These are phyloP conservation scores for Aspergillus brasiliensis DNA, from an alignment of 2,329 filamentous ascomycete species.

Conservation along the genomic window DNA sequence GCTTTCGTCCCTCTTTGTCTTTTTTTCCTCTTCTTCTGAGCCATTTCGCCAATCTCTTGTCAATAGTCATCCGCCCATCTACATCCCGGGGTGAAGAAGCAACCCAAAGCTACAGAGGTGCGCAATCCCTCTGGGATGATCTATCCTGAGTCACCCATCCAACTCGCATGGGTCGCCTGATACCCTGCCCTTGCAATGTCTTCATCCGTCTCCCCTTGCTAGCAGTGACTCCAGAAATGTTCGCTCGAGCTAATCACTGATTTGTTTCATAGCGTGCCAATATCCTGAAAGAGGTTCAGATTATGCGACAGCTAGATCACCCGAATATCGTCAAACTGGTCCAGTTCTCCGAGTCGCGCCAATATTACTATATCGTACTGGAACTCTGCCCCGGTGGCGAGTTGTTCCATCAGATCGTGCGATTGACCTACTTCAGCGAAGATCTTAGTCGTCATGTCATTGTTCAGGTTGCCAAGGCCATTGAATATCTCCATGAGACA, in stretches of 20 bases:
- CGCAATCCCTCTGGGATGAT: constrained; percentile 46
- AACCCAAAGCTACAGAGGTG: constrained; percentile 97
- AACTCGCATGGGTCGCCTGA: neutral
- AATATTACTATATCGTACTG: constrained; percentile 97
- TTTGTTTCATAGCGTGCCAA: constrained; percentile 74
- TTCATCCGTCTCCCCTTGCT: neutral
- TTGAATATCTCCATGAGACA: constrained; percentile 92
- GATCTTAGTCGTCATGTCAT: constrained; percentile 94
- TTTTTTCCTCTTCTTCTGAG: constrained; percentile 30
- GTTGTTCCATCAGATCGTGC: constrained; percentile 97
- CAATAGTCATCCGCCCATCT: constrained; percentile 84
- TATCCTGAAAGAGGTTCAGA: constrained; percentile 97
- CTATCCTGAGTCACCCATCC: neutral
- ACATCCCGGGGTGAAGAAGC: constrained; percentile 95
- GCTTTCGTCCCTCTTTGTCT: constrained; percentile 21
- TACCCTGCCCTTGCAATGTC: constrained; percentile 12
- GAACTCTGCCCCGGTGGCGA: constrained; percentile 95
- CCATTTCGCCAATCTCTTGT: constrained; percentile 52
- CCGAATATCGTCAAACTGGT: constrained; percentile 94
- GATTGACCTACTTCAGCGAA: constrained; percentile 97
- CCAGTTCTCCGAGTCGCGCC: constrained; percentile 87
- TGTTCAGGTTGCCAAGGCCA: constrained; percentile 86
- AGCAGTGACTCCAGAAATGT: neutral
- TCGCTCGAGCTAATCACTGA: constrained; percentile 27
- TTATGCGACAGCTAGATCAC: constrained; percentile 96